A percentile compares a stretch with the other conserved stretches of the same genome.
Conservation (phyloP, 2,329 filamentous ascomycete genomes). For the Rasamsonia emersonii region DNA sequence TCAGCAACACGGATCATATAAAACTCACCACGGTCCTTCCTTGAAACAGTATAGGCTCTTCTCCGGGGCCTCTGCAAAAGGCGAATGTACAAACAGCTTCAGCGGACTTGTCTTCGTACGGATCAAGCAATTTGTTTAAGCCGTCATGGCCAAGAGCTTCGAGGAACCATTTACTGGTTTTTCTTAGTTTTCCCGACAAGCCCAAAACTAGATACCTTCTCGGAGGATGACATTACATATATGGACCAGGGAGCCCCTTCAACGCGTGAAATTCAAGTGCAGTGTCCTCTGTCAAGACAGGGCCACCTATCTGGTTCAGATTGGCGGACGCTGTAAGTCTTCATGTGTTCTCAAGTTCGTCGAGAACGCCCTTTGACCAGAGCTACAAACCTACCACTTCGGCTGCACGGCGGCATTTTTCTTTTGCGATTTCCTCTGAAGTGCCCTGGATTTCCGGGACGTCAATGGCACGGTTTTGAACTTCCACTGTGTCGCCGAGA, state of each 20-base stretch:
- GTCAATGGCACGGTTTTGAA: constrained; percentile 68
- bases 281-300: constrained; percentile 92
- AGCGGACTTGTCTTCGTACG: constrained; percentile 82
- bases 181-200: too few species aligned
- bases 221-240: constrained; percentile 50
- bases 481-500: constrained; percentile 61
- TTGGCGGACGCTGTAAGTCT: too few species aligned
- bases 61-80: constrained; percentile 75
- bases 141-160: constrained; percentile 71
- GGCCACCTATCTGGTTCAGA: constrained; percentile 70
- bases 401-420: constrained; percentile 79
- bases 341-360: too few species aligned
- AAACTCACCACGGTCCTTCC: constrained; percentile 63
- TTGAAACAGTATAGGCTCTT: constrained; percentile 82
- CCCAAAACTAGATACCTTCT: background rate
- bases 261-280: constrained; percentile 88
- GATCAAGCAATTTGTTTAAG: constrained; percentile 80
- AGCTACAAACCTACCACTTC: constrained; percentile 58
- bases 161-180: constrained; percentile 86
- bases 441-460: constrained; percentile 85
- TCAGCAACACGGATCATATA: constrained; percentile 1
- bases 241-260: constrained; percentile 84
- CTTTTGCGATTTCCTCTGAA: constrained; percentile 80
- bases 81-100: constrained; percentile 95
- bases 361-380: too few species aligned